phyloP scores from a whole-genome alignment of 192 early-diverging fungal species.

The Podila minutissima region DNA sequence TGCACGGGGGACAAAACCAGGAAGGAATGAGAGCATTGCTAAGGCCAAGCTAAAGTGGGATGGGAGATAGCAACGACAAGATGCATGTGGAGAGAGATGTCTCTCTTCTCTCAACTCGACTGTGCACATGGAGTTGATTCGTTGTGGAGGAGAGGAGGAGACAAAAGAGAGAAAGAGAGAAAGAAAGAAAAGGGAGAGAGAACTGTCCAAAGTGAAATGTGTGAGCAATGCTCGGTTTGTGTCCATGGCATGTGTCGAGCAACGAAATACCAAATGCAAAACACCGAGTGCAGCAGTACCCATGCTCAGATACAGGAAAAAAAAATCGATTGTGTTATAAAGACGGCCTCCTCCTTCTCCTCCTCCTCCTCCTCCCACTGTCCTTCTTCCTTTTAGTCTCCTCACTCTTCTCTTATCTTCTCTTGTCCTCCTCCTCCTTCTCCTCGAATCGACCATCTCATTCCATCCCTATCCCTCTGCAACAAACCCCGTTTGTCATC shows the following conservation, averaged over 20 bases:
- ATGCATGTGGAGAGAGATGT: too few species aligned
- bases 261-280: too few species aligned
- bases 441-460: background rate
- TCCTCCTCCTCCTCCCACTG: background rate
- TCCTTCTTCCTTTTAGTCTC: background rate
- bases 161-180: background rate
- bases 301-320: too few species aligned
- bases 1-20: background rate
- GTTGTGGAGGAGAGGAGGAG: background rate
- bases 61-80: too few species aligned
- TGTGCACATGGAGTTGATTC: background rate
- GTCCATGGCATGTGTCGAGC: too few species aligned
- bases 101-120: background rate
- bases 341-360: background rate
- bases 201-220: background rate
- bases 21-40: constrained; percentile 13
- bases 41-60: too few species aligned
- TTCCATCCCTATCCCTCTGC: background rate
- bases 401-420: background rate
- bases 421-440: background rate
- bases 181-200: background rate
- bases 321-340: too few species aligned
- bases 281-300: too few species aligned
- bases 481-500: too few species aligned
- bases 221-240: too few species aligned